Evolutionary conservation across 305 asterid genomes (phyloP), one percentile per base, ranked within the genome.

Genomic region (Andrographis paniculata): DNA sequence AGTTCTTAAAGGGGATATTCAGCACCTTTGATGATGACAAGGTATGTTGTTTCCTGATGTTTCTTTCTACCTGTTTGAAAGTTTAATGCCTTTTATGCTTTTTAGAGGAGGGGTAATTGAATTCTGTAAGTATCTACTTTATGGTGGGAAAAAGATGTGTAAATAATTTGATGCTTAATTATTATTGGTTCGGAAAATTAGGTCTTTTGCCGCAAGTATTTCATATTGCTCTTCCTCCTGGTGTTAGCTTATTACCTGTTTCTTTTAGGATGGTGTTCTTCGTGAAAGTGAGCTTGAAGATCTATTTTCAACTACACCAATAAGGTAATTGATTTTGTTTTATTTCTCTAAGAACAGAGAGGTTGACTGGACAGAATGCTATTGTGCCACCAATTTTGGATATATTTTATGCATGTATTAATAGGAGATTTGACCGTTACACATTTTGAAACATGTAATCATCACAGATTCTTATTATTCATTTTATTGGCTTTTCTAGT

Each of bases 281-380:
- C 71, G 67, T 33, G 70, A 63, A 56, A 71, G 63, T 56, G 99
- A 92, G 79, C 93, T 92, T 58, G 96, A 79, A 47, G 94, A 84
- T 66, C 65, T 92, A 49, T 87, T 87, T 73, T 87, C 96, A 63
- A 81, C 99, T 50, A 91, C 99, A 65, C 97, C 97, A 51, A 86
- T 83, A 67, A 79, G 94, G 99, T 87, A 66, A 50, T 9, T 9
- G 2, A 3, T 27, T 30, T 13, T 37, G 4, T 33, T 33, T 10
- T 7, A 7, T 33, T 33, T 33, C 12, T 4, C n/a, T 9, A 2
- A 13, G 38, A 2, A 33, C 38, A 33, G 9, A 33, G 12, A 33
- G 38, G 38, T 33, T 5, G 33, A 27, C 33, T 27, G 9, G 10
- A 42, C 44, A 44, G 36, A 47, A 42, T 43, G 38, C 62, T 31